Evolutionary conservation across 768 basidiomycete species (phyloP), one percentile per base, ranked within the genome.

Genomic region (Naematelia encephala): DNA sequence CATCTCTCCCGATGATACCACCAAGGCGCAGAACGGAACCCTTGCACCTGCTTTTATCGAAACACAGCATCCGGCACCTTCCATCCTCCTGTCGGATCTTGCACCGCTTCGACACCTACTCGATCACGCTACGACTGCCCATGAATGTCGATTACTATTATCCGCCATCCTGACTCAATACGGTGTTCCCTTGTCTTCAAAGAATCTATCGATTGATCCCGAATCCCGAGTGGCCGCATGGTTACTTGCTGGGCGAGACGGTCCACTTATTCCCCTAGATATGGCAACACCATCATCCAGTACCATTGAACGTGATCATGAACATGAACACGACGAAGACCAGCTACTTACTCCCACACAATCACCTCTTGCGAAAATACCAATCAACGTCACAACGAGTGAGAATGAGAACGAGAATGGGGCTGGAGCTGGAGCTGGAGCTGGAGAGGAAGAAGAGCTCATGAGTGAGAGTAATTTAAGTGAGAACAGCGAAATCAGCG

Each of bases 141-240:
- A 87, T 60, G 91, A 94, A 79, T 91, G 90, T 72, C 87, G 88
- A 51, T 80, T 92, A 44, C 85, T 93, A 57, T 81, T 91, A 26
- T 87, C 90, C 62, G 88, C 90, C 80, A 87, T 89, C 78, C 79
- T 94, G 58, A 81, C 84, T 12, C 85, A 84, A 63, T 81, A 82
- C 53, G 84, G 84, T 16, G 69, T 81, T 81, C 74, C 46, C 65
- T 79, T 12, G n/a, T n/a, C 71, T 75, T 52, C 74, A 79, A 22
- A 73, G 57, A 43, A 8, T 8, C 19, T 43, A 5, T 1, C 55
- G 26, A 22, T 52, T 13, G 56, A 50, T 3, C 61, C 70, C 8
- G 68, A 72, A 52, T 46, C 54, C 23, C 51, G 69, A 49, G 60
- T 73, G 12, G 54, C 59, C 4, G 73, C 73, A 11, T 75, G 73